Base-by-base conservation (phyloP, 2,329 filamentous ascomycete species). In the Myriosclerotinia duriaeana region DNA sequence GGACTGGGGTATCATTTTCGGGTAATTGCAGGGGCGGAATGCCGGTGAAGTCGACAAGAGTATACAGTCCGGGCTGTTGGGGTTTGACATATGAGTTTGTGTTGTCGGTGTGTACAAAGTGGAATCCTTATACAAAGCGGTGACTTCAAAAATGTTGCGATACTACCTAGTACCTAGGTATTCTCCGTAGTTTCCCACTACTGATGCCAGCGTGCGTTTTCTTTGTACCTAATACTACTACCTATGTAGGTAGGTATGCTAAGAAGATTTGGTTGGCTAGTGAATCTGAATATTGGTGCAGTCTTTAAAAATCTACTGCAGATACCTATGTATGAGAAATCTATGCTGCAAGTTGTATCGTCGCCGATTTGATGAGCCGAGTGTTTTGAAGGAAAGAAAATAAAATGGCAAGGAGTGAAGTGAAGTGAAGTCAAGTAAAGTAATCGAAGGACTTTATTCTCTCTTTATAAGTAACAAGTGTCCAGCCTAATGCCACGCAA, bases 11-110 rank as follows among this genome's bases (percentile, higher is more conserved):
- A 42, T 14, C 62, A 59, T 65, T 38, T 64, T 65, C 53, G 53
- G 53, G 34, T 53, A 65, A 50, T 60, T 60, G 58, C 58, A 60
- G 58, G 56, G 58, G 58, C 20, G 58, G 30, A 38, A 60, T 48
- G 22, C 44, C 58, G 44, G 30, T 60, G 58, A 50, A 17, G 30
- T 17, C 11, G n/a, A 60, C 44, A 60, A 60, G n/a, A 44, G 56
- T 20, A 30, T 58, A 20, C 4, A 38, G 30, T 50, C 44, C 30
- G 17, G 44, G 48, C 5, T 38, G 44, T 17, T 2, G 5, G 2
- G 5, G 26, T 48, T 8, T 46, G 6, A 9, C 22, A 42, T 26
- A 17, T 42, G 17, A 15, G 22, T 14, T 58, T 30, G 40, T 6
- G 12, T 38, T 38, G n/a, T 60, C 20, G 58, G 30, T 50, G 42